Base-by-base conservation (phyloP, 176 grass and related monocot species). In the Oryza punctata region DNA sequence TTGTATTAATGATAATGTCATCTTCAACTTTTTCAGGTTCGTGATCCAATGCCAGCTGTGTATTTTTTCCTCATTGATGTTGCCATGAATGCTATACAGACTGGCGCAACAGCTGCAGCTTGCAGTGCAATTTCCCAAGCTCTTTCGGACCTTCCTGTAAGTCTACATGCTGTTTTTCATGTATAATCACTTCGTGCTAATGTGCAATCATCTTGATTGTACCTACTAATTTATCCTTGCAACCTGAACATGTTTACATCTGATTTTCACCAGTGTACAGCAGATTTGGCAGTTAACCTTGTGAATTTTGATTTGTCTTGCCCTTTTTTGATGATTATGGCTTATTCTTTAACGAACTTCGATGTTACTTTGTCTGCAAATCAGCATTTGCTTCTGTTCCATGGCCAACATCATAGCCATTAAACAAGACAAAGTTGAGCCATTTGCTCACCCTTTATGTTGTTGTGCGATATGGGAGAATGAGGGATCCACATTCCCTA, bases 21-120 rank as follows among this genome's bases (percentile, higher is more conserved):
- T 44, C 35, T 30, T 72, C 43, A 32, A 63, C 35, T n/a, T 30
- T 82, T 30, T 81, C 89, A 97, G 94, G 94, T 98, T 29, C 93
- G 96, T 77, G 96, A 98, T 43, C 96, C 96, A 47, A 98, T 98
- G 96, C 96, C 93, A 71, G 93, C 93, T 77, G 93, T 98, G 26
- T 98, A 90, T 88, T 98, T 98, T 75, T 98, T 98, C 85, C 80
- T 98, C 66, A 84, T 98, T 84, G 96, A 98, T 78, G 93, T 95
- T 70, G 94, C 96, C 18, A 91, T 98, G 96, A 98, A 98, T 85
- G 91, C 93, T 24, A 71, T 98, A 84, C 89, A 93, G 69, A 95
- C 91, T 69, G 96, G 93, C 70, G 96, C 93, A 80, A 91, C 93
- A 78, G 96, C 96, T 60, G 96, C 96, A 64, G 87, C 96, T 72